Evolutionary conservation across 2,329 filamentous ascomycete genomes (phyloP), one percentile per base, ranked within the genome.

Genomic region (Sarocladiaceae sp.): DNA sequence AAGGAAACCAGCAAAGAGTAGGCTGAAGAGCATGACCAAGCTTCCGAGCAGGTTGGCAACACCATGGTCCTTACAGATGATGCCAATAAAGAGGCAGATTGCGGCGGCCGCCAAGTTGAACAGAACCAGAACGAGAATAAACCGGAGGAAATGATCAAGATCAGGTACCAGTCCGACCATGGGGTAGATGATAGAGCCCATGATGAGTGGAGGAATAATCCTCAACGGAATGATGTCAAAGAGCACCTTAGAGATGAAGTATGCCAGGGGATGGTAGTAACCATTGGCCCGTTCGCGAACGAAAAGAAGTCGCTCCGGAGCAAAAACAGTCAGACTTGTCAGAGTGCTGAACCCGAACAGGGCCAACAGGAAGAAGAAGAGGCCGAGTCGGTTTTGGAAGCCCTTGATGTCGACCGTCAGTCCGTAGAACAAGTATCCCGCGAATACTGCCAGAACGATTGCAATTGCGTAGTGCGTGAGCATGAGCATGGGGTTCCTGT

Each of bases 401-500:
- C 94, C 93, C 49, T 88, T 85, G 54, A 98, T 95, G 58, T 98
- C 90, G 58, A 95, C 89, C 1, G 90, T 95, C 39, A 98, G 73
- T 2, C 91, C 93, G 56, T 97, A 98, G 70, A 97, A 98, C 11
- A 98, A 76, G 64, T 87, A 97, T 3, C 93, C 93, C 2, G 91
- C 90, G 47, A 98, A 85, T 4, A 97, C 91, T 2, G 90, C 93
- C 5, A 98, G 77, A 0, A 97, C 69, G 48, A 98, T 97, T 6
- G 93, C 89, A 53, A 96, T 97, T 29, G 93, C 93, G 60, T 97
- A 98, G 66, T 98, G 93, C 0, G 90, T 96, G 47, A 98, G 77
- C 93, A 98, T 98, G 48, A 98, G 72, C 78, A 97, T 90, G 1
- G 93, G 93, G 62, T 98, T 96, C 46, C 93, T 83, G 69, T 98